Conservation (phyloP, 805 yeast genomes). For the Kodamaea kaohsiungensis region DNA sequence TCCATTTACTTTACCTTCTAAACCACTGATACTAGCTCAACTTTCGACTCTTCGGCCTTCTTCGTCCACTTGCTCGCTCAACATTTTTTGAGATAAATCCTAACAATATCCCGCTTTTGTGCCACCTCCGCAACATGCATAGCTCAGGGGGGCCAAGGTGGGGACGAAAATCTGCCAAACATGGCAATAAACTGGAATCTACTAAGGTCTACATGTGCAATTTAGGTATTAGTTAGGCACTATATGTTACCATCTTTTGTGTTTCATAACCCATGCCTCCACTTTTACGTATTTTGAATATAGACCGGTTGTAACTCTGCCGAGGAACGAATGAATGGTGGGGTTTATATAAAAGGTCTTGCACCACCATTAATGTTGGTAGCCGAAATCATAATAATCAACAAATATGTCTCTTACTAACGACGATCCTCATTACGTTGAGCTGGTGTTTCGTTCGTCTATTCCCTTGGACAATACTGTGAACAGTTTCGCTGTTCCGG, state of each 20-base stretch:
- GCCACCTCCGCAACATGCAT: not conserved
- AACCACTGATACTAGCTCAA: no score
- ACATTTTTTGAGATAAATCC: not conserved
- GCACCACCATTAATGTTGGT: not conserved
- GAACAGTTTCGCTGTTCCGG: constrained; percentile 19
- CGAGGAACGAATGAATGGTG: constrained; percentile 3
- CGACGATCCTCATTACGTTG: constrained; percentile 4
- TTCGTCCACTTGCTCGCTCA: no score
- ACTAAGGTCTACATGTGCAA: not conserved
- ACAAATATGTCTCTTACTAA: constrained; percentile 2
- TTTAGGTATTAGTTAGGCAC: not conserved
- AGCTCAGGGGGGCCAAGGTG: not conserved
- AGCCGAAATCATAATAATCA: not conserved
- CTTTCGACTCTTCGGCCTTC: no score
- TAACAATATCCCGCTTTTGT: not conserved
- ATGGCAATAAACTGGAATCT: not conserved
- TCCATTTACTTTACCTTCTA: no score
- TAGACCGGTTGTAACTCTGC: not conserved
- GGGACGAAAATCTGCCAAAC: not conserved
- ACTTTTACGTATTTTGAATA: not conserved
- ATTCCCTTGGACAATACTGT: constrained; percentile 2
- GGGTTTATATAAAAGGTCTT: constrained; percentile 1
- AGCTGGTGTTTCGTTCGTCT: not conserved
- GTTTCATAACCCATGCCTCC: not conserved
- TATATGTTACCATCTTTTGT: not conserved